Evolutionary conservation across 2,329 filamentous ascomycete genomes (phyloP).

Genomic region (Sporothrix protearum): DNA sequence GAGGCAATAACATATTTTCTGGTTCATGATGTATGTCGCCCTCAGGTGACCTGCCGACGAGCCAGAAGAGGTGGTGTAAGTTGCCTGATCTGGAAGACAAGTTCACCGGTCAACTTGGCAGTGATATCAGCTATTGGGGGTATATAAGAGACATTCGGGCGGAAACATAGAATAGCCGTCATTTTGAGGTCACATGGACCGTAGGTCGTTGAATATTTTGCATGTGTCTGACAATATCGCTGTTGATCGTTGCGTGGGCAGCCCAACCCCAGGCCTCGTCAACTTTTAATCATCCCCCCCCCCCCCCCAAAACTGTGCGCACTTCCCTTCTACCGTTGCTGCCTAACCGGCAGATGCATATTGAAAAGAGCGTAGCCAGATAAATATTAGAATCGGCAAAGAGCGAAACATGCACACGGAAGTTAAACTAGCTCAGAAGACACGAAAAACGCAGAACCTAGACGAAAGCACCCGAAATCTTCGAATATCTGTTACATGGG

Average conservation of each 20-base stretch:
- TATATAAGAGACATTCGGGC: background rate
- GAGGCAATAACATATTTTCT: background rate
- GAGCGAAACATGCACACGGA: background rate
- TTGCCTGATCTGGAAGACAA: background rate
- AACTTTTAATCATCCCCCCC: background rate
- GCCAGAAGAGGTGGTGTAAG: background rate
- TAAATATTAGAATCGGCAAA: background rate
- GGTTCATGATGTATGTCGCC: background rate
- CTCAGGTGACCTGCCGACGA: conserved; percentile 9
- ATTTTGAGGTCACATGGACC: background rate
- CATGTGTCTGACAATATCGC: background rate
- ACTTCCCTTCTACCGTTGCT: background rate
- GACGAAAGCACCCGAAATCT: background rate
- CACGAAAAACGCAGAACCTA: background rate
- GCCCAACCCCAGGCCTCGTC: background rate
- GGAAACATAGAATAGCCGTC: background rate
- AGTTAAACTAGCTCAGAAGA: background rate
- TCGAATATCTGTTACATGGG: background rate
- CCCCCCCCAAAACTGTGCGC: too few relatives aligned
- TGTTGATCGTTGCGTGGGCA: background rate
- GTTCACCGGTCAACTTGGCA: background rate
- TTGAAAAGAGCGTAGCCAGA: background rate
- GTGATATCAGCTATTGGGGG: background rate
- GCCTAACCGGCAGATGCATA: background rate
- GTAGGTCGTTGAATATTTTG: background rate